These are phyloP conservation scores for Coffea eugenioides DNA, from an alignment of 257 asterid species.

Conservation along the genomic window DNA sequence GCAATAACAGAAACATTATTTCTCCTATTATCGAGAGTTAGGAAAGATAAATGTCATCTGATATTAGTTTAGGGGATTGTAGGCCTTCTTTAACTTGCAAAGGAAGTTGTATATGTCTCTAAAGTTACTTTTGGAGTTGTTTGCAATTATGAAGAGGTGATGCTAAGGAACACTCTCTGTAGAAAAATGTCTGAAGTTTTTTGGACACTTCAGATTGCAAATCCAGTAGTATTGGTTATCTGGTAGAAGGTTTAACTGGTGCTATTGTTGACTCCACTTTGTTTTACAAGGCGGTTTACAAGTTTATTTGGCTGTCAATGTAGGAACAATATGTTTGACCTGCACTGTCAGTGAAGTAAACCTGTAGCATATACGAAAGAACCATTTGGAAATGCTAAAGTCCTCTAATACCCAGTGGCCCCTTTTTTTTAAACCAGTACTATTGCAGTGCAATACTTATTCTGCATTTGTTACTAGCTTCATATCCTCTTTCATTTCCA, in stretches of 20 bases:
- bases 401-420: no score
- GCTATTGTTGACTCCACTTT: no score
- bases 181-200: background rate
- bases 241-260: background rate
- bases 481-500: background rate
- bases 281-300: no score
- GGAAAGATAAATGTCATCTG: background rate
- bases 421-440: background rate
- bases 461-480: background rate
- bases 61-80: background rate
- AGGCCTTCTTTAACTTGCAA: background rate
- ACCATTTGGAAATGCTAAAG: background rate
- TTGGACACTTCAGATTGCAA: background rate
- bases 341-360: background rate
- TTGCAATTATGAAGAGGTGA: background rate
- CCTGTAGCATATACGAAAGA: background rate
- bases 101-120: background rate
- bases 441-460: background rate
- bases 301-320: background rate
- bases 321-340: background rate
- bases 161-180: background rate
- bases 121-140: background rate
- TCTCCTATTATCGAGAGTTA: background rate
- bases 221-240: background rate
- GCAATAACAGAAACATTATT: background rate